A percentile compares a stretch with the other conserved stretches of the same genome.
Conservation (phyloP, 2,329 filamentous ascomycete species). For the Exophiala sp. region DNA sequence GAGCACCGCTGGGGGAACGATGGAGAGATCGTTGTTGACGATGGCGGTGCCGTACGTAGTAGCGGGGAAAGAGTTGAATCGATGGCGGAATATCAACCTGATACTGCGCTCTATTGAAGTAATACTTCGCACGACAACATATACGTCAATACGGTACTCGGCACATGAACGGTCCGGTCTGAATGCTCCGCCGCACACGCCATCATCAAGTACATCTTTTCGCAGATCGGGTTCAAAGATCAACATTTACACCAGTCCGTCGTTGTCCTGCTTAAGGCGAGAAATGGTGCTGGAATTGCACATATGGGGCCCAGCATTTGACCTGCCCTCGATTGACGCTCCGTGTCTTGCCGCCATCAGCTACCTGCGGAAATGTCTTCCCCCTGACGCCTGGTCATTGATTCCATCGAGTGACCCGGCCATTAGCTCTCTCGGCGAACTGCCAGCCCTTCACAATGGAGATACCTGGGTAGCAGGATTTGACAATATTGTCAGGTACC, state of each 20-base stretch:
- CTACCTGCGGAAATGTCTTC: conserved; percentile 62
- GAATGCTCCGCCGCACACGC: not conserved
- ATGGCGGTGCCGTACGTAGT: not conserved
- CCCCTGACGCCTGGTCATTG: conserved; percentile 59
- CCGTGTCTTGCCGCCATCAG: conserved; percentile 81
- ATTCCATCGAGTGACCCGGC: conserved; percentile 68
- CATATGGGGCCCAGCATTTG: conserved; percentile 85
- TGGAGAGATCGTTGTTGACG: not conserved
- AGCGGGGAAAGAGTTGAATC: too few relatives aligned
- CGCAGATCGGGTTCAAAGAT: not conserved
- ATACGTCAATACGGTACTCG: too few relatives aligned
- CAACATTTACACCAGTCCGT: not conserved
- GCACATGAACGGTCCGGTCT: not conserved
- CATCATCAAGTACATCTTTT: not conserved
- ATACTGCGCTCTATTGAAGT: too few relatives aligned
- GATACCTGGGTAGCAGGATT: conserved; percentile 49
- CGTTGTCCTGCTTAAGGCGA: conserved; percentile 4
- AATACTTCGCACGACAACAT: not conserved
- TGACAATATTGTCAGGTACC: conserved; percentile 49
- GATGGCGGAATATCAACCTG: too few relatives aligned
- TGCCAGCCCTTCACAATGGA: conserved; percentile 54
- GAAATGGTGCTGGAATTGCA: conserved; percentile 66
- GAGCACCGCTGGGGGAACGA: not conserved
- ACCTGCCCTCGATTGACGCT: conserved; percentile 80
- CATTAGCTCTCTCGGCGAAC: conserved; percentile 58